Base-by-base conservation (phyloP, 345 rosid species). In the Erucastrum elatum region DNA sequence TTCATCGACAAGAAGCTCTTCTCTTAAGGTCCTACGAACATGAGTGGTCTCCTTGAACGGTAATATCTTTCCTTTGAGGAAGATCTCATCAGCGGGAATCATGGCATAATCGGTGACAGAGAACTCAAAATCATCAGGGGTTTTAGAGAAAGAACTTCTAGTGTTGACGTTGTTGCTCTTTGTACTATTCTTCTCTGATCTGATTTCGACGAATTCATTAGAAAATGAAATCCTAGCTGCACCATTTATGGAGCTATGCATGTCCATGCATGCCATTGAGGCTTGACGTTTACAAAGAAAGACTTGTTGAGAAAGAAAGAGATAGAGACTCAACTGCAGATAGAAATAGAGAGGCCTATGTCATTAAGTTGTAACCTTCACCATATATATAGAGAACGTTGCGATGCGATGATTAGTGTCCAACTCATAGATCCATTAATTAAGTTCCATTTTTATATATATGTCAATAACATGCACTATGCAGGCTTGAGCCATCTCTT, bases 41-140 rank as follows among this genome's bases (percentile, higher is more conserved):
- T 82, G 87, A 74, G 66, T 86, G 12, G 75, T 82, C 21, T 90
- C 89, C 78, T 86, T 90, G 34, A 86, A 88, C 3, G 97, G 97
- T 82, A 94, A 78, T 17, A 94, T 82, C 86, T 87, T 90, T 64
- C 98, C 98, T 75, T 90, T 90, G 75, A 58, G 89, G 79, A 94
- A 87, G 58, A 94, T 92, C 87, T 94, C 98, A 64, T 94, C 98
- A 2, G 97, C 97, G 29, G 91, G 90, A 90, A 94, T 92, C 97
- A 90, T 94, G 68, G 90, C 74, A 83, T 85, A 64, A 78, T 86
- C 84, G 0, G 86, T 75, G 29, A 94, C 95, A 0, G 97, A 90
- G 84, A 94, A 94, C 77, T 90, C 97, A 33, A 94, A 94, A 84
- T 94, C 98, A 16, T 87, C 74, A 44, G 93, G 87, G 16, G 73